phyloP scores from a whole-genome alignment of 225 moss, liverwort and hornwort genomes.

The Straminergon stramineum region DNA sequence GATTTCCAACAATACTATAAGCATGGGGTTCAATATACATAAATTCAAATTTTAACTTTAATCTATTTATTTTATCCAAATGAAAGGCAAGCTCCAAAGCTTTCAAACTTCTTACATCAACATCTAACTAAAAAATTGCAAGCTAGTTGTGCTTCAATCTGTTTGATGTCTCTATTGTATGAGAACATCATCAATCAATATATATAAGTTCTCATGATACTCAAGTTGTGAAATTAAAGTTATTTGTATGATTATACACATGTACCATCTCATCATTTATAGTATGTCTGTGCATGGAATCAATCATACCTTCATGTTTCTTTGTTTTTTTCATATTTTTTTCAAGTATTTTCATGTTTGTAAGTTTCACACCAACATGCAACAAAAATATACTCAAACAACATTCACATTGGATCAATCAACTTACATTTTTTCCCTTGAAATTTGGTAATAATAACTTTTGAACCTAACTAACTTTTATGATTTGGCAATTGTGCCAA shows the following conservation, averaged over 20 bases:
- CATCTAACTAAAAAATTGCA: neutral
- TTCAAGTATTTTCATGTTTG: neutral
- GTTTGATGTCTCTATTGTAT: accelerated
- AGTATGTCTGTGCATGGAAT: too few species aligned
- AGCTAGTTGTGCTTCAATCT: neutral
- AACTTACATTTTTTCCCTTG: neutral
- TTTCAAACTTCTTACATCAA: neutral
- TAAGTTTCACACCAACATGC: neutral
- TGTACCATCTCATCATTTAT: neutral
- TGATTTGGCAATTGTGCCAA: neutral
- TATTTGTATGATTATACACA: neutral
- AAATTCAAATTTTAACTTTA: neutral
- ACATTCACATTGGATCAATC: too few species aligned
- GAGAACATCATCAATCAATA: neutral
- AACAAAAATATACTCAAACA: neutral
- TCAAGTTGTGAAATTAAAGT: neutral
- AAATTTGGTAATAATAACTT: neutral
- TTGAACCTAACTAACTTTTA: neutral
- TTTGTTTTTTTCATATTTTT: neutral
- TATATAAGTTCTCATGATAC: neutral
- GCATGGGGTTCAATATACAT: neutral
- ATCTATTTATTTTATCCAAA: neutral
- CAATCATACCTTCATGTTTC: too few species aligned
- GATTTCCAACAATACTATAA: neutral
- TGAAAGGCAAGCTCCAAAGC: neutral